Conservation (phyloP, 805 yeast genomes). For the Pichia deserticola region DNA sequence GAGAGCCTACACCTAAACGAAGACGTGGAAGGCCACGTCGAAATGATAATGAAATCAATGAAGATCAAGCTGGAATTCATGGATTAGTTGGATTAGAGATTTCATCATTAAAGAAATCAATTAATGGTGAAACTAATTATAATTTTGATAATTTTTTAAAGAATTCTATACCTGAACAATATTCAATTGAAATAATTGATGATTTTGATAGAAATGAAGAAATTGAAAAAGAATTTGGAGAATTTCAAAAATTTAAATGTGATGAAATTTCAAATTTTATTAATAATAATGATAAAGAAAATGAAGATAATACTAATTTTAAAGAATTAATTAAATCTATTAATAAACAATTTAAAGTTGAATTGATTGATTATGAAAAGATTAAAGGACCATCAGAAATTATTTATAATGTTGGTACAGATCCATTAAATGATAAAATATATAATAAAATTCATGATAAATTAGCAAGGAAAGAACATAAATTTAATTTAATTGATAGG, state of each 20-base stretch:
- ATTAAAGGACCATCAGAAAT: conserved; percentile 2
- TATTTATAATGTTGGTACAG: conserved; percentile 16
- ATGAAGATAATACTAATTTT: neutral
- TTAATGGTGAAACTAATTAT: conserved; percentile 15
- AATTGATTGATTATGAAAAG: conserved; percentile 15
- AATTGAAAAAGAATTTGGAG: neutral
- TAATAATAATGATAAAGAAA: no score
- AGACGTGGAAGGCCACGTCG: neutral
- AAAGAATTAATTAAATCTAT: neutral
- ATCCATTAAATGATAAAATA: conserved; percentile 40
- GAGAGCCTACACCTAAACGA: neutral
- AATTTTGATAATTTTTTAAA: conserved; percentile 30
- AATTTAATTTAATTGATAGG: conserved; percentile 49
- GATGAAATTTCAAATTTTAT: neutral
- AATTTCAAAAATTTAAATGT: neutral
- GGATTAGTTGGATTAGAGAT: conserved; percentile 4
- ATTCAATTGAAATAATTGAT: conserved; percentile 16
- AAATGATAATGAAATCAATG: neutral
- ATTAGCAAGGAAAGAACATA: conserved; percentile 58
- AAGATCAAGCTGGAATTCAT: neutral
- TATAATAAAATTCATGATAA: conserved; percentile 45
- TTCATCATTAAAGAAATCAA: conserved; percentile 16
- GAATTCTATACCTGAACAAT: conserved; percentile 20
- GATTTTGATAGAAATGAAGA: neutral
- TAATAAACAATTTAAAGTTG: conserved; percentile 10